A percentile compares a stretch with the other conserved stretches of the same genome.
phyloP scores from a whole-genome alignment of 768 basidiomycete genomes.

The Asterophora parasitica region DNA sequence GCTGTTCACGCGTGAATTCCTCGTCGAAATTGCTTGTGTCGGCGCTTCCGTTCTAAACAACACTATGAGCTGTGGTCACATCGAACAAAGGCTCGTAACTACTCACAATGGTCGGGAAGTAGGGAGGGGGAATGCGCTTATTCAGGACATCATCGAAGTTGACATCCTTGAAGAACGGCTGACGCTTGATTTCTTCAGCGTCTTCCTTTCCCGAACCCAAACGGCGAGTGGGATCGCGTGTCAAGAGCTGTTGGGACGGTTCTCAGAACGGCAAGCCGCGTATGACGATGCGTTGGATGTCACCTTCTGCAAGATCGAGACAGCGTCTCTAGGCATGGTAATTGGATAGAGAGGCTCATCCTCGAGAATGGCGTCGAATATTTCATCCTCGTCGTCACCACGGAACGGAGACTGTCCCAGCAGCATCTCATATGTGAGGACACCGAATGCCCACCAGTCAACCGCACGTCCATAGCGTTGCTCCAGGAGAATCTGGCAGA shows the following conservation, averaged over 20 bases:
- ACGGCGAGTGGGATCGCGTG: slow-evolving; percentile 85
- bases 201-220: slow-evolving; percentile 90
- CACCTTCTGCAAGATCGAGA: slow-evolving; percentile 93
- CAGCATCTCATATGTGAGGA: slow-evolving; percentile 97
- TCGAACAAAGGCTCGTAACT: not conserved
- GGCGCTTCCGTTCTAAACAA: slow-evolving; percentile 67
- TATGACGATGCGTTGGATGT: slow-evolving; percentile 1
- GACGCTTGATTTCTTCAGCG: slow-evolving; percentile 95
- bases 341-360: slow-evolving; percentile 98
- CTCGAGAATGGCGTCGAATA: slow-evolving; percentile 98
- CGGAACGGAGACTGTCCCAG: slow-evolving; percentile 98
- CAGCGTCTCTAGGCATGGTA: slow-evolving; percentile 97
- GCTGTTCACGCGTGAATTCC: slow-evolving; percentile 96
- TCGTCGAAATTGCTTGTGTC: slow-evolving; percentile 95
- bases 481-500: slow-evolving; percentile 86
- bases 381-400: slow-evolving; percentile 99
- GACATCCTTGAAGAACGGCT: slow-evolving; percentile 98
- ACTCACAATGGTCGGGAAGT: slow-evolving; percentile 92
- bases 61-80: not conserved
- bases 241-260: slow-evolving; percentile 60
- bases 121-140: slow-evolving; percentile 96
- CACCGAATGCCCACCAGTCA: slow-evolving; percentile 99
- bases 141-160: slow-evolving; percentile 95
- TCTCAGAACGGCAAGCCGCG: not conserved
- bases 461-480: slow-evolving; percentile 98